Percentiles rank a stretch among this genome's conserved stretches.
phyloP scores from a whole-genome alignment of 2,329 filamentous ascomycete species.

The Sporothrix humicola region DNA sequence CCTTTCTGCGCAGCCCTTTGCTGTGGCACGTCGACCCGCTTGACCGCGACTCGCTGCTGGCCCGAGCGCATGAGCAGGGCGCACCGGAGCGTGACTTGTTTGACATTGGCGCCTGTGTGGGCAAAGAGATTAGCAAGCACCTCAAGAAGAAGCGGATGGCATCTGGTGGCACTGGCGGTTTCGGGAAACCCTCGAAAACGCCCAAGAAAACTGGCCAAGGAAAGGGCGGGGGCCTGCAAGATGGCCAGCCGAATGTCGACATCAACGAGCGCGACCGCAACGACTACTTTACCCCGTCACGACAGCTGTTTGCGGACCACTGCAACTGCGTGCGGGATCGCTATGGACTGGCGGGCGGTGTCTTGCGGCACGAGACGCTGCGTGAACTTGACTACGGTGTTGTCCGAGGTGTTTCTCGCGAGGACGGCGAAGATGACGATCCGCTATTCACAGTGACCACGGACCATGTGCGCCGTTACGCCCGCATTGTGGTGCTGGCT shows the following conservation, averaged over 20 bases:
- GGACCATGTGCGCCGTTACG: conserved; percentile 58
- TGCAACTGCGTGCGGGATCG: conserved; percentile 62
- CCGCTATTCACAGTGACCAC: conserved; percentile 71
- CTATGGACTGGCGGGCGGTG: conserved; percentile 61
- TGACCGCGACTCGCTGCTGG: conserved; percentile 74
- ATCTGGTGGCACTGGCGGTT: not conserved
- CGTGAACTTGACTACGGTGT: conserved; percentile 65
- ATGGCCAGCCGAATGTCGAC: conserved; percentile 50
- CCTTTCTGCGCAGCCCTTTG: conserved; percentile 77
- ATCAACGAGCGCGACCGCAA: conserved; percentile 71
- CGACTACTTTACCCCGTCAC: conserved; percentile 71
- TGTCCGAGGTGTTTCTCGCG: conserved; percentile 50
- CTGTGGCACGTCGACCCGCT: conserved; percentile 81
- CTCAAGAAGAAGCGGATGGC: conserved; percentile 64
- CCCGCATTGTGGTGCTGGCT: conserved; percentile 70
- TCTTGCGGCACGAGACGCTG: conserved; percentile 66
- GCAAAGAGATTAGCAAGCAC: conserved; percentile 81
- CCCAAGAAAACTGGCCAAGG: conserved; percentile 36
- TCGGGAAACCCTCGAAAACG: no score
- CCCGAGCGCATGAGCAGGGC: conserved; percentile 66
- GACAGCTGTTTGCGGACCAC: conserved; percentile 65
- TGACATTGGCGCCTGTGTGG: conserved; percentile 76
- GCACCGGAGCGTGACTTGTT: conserved; percentile 65
- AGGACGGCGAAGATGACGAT: conserved; percentile 51
- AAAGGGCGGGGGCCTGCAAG: conserved; percentile 43